These are phyloP conservation scores for Microthlaspi erraticum DNA, from an alignment of 345 rosid species.

Conservation along the genomic window DNA sequence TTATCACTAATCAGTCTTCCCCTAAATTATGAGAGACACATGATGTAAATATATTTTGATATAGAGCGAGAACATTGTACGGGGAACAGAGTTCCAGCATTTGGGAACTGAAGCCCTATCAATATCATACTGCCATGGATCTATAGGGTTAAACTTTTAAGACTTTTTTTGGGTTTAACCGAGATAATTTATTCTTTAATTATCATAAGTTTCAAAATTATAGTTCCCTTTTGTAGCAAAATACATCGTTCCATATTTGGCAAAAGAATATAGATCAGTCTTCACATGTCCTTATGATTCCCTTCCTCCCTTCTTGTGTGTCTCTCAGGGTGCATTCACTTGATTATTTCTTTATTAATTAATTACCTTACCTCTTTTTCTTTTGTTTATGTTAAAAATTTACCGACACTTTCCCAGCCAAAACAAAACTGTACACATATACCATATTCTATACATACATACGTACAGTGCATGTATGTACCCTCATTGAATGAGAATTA, in stretches of 20 bases:
- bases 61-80: conserved; percentile 19
- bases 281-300: conserved; percentile 42
- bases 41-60: conserved; percentile 11
- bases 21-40: neutral
- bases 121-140: conserved; percentile 26
- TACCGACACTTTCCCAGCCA: neutral
- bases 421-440: conserved; percentile 16
- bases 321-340: conserved; percentile 35
- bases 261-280: conserved; percentile 4
- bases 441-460: conserved; percentile 2
- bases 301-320: conserved; percentile 32
- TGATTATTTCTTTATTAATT: neutral
- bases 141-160: conserved; percentile 44
- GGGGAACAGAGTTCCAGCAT: conserved; percentile 49
- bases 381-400: neutral
- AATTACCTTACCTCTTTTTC: neutral
- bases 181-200: conserved; percentile 17
- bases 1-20: neutral
- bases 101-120: conserved; percentile 41
- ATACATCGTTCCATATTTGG: conserved; percentile 43
- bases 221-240: conserved; percentile 40
- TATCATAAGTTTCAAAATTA: conserved; percentile 6
- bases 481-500: neutral
- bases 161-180: conserved; percentile 21
- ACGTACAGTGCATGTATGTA: neutral